phyloP scores from a whole-genome alignment of 192 early-diverging fungal species.

The Umbelopsis ramanniana region DNA sequence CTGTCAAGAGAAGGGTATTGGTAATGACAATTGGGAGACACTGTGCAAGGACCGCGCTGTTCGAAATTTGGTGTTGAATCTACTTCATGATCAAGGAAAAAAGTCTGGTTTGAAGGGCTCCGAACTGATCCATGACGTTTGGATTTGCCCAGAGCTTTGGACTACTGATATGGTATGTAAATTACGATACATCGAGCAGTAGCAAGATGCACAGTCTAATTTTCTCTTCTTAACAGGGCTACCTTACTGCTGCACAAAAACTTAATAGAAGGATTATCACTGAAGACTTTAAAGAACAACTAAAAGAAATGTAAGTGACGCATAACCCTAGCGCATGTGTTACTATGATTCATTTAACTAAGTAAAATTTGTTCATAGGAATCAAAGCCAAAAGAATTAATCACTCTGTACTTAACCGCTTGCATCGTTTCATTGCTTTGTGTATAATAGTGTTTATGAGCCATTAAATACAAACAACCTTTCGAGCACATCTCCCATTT shows the following conservation, averaged over 20 bases:
- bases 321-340: background rate
- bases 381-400: constrained; percentile 10
- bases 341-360: background rate
- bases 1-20: constrained; percentile 49
- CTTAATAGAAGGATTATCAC: constrained; percentile 81
- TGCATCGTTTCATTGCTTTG: background rate
- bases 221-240: constrained; percentile 39
- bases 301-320: constrained; percentile 56
- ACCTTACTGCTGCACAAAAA: constrained; percentile 94
- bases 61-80: constrained; percentile 48
- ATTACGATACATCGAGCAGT: background rate
- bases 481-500: background rate
- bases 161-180: constrained; percentile 80
- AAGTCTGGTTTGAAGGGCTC: constrained; percentile 68
- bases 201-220: background rate
- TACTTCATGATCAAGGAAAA: constrained; percentile 61
- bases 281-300: constrained; percentile 58
- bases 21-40: constrained; percentile 47
- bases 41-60: constrained; percentile 62
- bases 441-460: background rate
- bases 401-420: background rate
- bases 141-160: constrained; percentile 82
- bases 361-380: background rate
- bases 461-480: background rate
- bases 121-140: constrained; percentile 74